A percentile compares a stretch with the other conserved stretches of the same genome.
Conservation (phyloP, 768 basidiomycete species). For the Tulasnella sp. region DNA sequence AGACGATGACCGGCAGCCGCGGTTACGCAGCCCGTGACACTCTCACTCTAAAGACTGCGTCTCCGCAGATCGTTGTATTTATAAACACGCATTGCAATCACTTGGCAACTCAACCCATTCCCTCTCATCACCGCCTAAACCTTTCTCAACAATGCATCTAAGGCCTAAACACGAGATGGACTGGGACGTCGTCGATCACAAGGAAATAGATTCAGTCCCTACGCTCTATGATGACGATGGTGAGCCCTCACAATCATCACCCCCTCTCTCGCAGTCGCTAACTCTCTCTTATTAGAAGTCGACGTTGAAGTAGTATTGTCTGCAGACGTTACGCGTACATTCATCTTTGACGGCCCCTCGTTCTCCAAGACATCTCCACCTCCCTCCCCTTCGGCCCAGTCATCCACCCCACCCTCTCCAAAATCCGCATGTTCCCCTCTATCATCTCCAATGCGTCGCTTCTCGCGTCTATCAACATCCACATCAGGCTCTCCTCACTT, state of each 20-base stretch:
- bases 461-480: not conserved
- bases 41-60: not conserved
- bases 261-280: not conserved
- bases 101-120: too few relatives aligned
- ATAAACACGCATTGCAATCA: not conserved
- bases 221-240: not conserved
- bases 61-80: not conserved
- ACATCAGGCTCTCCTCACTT: not conserved
- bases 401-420: not conserved
- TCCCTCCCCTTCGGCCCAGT: not conserved
- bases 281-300: not conserved
- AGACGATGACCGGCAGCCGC: too few relatives aligned
- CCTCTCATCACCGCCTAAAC: not conserved
- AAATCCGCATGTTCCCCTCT: not conserved
- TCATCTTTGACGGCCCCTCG: not conserved
- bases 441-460: not conserved
- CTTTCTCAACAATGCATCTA: not conserved
- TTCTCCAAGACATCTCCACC: not conserved
- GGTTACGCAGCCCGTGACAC: too few relatives aligned
- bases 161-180: not conserved
- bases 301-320: not conserved
- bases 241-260: not conserved
- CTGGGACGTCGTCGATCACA: slow-evolving; percentile 8
- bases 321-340: not conserved
- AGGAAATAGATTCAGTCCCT: not conserved